These are phyloP conservation scores for Lophiostoma macrostomum DNA, from an alignment of 495 filamentous ascomycete species.

Conservation along the genomic window DNA sequence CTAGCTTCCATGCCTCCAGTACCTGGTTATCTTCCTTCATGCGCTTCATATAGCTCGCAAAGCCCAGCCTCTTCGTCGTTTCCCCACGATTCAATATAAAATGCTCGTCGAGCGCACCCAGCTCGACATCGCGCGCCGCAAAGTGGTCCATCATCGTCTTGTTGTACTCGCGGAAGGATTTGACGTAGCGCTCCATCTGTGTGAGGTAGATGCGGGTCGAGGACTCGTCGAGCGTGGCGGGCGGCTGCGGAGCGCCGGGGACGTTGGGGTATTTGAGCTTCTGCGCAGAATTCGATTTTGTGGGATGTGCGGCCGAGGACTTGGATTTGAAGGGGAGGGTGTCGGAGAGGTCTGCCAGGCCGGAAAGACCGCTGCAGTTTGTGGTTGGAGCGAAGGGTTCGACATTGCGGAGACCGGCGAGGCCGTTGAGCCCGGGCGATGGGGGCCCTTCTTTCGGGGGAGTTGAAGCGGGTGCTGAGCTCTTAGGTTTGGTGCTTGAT, in stretches of 20 bases:
- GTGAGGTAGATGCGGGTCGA: conserved; percentile 58
- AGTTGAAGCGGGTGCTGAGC: conserved; percentile 3
- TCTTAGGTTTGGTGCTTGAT: not conserved
- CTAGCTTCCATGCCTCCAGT: conserved; percentile 61
- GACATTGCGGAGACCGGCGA: conserved; percentile 37
- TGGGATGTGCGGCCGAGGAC: conserved; percentile 49
- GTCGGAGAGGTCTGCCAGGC: conserved; percentile 62
- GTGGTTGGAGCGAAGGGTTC: conserved; percentile 59
- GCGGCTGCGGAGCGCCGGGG: conserved; percentile 53
- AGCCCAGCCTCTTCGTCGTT: conserved; percentile 45
- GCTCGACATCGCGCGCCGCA: conserved; percentile 52
- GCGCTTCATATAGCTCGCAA: conserved; percentile 56
- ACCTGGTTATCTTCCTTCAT: conserved; percentile 64
- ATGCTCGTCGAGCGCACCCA: conserved; percentile 28
- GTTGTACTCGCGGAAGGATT: conserved; percentile 66
- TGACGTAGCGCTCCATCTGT: conserved; percentile 65
- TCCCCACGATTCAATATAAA: conserved; percentile 61
- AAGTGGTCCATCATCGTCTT: conserved; percentile 66
- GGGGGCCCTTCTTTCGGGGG: not conserved
- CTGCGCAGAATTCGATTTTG: conserved; percentile 40
- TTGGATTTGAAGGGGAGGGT: conserved; percentile 72
- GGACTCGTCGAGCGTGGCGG: conserved; percentile 37
- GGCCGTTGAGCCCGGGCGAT: conserved; percentile 7
- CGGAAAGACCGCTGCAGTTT: conserved; percentile 52
- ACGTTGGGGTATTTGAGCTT: conserved; percentile 58